These are phyloP conservation scores for Fusarium continuum DNA, from an alignment of 2,329 filamentous ascomycete genomes.

Conservation along the genomic window DNA sequence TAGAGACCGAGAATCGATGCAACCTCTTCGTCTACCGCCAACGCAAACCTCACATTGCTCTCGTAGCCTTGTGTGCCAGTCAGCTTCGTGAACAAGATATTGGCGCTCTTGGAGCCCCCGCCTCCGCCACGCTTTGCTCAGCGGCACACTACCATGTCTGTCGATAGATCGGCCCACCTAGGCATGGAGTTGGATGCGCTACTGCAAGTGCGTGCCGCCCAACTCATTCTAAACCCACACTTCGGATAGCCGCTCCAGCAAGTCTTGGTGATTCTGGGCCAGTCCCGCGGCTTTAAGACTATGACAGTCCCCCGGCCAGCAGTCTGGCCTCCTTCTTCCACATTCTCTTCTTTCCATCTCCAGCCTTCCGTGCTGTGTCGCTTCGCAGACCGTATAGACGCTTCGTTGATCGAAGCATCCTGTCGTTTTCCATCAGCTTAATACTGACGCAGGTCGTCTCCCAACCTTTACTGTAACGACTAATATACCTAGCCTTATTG, in stretches of 20 bases:
- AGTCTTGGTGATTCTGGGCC: conserved; percentile 26
- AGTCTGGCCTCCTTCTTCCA: conserved; percentile 44
- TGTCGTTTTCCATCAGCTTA: conserved; percentile 47
- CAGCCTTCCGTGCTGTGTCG: conserved; percentile 42
- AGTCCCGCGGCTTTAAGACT: conserved; percentile 43
- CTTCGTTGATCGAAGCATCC: conserved; percentile 58
- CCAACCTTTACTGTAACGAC: conserved; percentile 32
- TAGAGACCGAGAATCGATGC: conserved; percentile 33
- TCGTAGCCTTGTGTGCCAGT: conserved; percentile 38
- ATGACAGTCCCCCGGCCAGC: conserved; percentile 42
- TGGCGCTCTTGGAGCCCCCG: conserved; percentile 23
- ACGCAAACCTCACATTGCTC: conserved; percentile 32
- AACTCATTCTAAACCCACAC: conserved; percentile 14
- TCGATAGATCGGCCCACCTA: conserved; percentile 40
- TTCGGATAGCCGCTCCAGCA: conserved; percentile 41
- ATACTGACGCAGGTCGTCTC: conserved; percentile 52
- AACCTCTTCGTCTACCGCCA: conserved; percentile 35
- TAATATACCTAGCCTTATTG: conserved; percentile 33
- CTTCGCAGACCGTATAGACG: conserved; percentile 45
- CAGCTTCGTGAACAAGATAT: conserved; percentile 31
- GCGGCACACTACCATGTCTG: conserved; percentile 27
- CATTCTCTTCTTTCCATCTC: conserved; percentile 49
- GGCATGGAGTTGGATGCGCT: conserved; percentile 32
- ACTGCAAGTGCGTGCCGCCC: conserved; percentile 42
- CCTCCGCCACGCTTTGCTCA: conserved; percentile 21